These are phyloP conservation scores for Dictyostelium discoideum DNA, from an alignment of 78 protist species.

Conservation along the genomic window dicty_2.7 NC_007089.4:3837001-3837500, in stretches of 20 bases:
- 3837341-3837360: slow-evolving; percentile 10
- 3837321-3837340: slow-evolving; percentile 2
- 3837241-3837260: slow-evolving; percentile 31
- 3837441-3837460: slow-evolving; percentile 75
- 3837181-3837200: slow-evolving; percentile 79
- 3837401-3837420: slow-evolving; percentile 6
- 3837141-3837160: slow-evolving; percentile 58
- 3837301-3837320: not conserved
- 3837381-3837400: slow-evolving; percentile 6
- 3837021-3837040: not conserved
- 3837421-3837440: slow-evolving; percentile 76
- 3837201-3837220: slow-evolving; percentile 21
- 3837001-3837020: not conserved
- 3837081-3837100: not conserved
- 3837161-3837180: slow-evolving; percentile 80
- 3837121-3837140: slow-evolving; percentile 52
- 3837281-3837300: not conserved
- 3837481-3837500: slow-evolving; percentile 84
- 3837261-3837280: not conserved
- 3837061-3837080: not conserved
- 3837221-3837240: slow-evolving; percentile 50
- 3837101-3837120: not conserved
- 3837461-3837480: slow-evolving; percentile 60
- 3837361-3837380: slow-evolving; percentile 24
- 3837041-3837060: not conserved